Evolutionary conservation across 495 filamentous ascomycete genomes (phyloP), one percentile per base, ranked within the genome.

Genomic region (Aspergillus mulundensis): DNA sequence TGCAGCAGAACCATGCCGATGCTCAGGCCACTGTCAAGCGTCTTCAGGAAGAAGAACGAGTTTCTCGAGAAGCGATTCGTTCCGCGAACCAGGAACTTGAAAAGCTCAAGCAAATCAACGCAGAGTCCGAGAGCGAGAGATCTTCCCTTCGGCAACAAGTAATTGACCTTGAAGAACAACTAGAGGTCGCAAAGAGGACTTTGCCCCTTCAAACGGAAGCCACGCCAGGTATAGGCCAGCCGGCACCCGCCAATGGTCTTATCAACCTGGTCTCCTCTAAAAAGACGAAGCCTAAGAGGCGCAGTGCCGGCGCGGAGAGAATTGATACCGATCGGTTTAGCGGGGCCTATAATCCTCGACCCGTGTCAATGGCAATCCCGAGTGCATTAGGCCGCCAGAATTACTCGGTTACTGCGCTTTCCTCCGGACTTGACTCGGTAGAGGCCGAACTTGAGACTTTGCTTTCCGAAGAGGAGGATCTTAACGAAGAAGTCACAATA

Each of bases 221-320:
- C 87, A 44, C 90, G 95, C 51, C 62, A 87, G 52, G 70, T 76
- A 38, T 39, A 73, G 69, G 56, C 64, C 69, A 46, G 11, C 77
- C 80, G 53, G 67, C 79, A 20, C 81, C 86, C 54, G 75, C 82
- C 2, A 87, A 78, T 54, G 90, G 91, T 50, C 81, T 99, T 51
- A 97, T 99, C 77, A 97, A 97, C 66, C 77, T 99, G 44, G 94
- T 99, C 15, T 90, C 92, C 12, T 89, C 90, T 19, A 99, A 97
- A 83, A 97, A 96, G 77, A 91, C 93, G 32, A 97, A 96, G 77
- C 93, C 94, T 8, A 96, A 97, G 78, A 76, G 94, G 66, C 83
- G 95, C 45, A 97, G 94, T 70, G 94, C 90, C 48, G 94, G 94
- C 30, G 86, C 88, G n/a, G 92, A 96, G 66, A 85, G 81, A 58